These are phyloP conservation scores for Biscogniauxia sp. DNA, from an alignment of 2,329 filamentous ascomycete species.

Conservation along the genomic window DNA sequence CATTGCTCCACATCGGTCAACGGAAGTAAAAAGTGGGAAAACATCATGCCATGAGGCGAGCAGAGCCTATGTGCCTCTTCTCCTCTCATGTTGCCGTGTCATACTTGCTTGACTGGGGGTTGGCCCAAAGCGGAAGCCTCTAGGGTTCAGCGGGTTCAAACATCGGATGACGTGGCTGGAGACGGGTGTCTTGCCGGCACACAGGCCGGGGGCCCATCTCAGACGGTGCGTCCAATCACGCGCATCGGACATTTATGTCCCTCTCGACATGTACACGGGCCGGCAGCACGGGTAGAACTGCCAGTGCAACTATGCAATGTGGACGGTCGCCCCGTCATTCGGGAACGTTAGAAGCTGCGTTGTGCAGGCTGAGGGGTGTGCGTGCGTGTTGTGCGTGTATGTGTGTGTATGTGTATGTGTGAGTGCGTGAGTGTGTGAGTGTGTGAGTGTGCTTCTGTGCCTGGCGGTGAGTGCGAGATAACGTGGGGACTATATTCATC, in stretches of 20 bases:
- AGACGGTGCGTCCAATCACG: constrained; percentile 17
- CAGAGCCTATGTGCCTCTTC: not conserved
- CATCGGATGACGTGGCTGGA: constrained; percentile 31
- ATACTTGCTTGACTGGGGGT: not conserved
- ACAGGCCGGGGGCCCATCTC: constrained; percentile 11
- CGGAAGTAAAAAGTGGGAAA: not conserved
- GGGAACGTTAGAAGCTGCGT: not conserved
- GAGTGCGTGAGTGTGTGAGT: not conserved
- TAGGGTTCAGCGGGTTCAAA: constrained; percentile 14
- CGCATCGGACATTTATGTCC: constrained; percentile 17
- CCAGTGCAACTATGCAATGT: not conserved
- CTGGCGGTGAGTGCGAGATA: not conserved
- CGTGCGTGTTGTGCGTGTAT: not conserved
- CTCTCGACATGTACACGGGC: constrained; percentile 4
- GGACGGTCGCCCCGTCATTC: constrained; percentile 1
- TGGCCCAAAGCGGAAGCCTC: not conserved
- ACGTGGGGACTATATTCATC: not conserved
- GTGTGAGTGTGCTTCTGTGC: not conserved
- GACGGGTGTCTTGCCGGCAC: constrained; percentile 8
- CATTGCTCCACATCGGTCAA: not conserved
- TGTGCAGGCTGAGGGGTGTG: constrained; percentile 1
- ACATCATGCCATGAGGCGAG: not conserved
- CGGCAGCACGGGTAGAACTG: constrained; percentile 4
- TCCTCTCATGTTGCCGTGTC: not conserved
- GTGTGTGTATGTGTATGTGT: not conserved